Evolutionary conservation across 164 flowering plant genomes (phyloP).

Genomic region (Liquidambar formosana): DNA sequence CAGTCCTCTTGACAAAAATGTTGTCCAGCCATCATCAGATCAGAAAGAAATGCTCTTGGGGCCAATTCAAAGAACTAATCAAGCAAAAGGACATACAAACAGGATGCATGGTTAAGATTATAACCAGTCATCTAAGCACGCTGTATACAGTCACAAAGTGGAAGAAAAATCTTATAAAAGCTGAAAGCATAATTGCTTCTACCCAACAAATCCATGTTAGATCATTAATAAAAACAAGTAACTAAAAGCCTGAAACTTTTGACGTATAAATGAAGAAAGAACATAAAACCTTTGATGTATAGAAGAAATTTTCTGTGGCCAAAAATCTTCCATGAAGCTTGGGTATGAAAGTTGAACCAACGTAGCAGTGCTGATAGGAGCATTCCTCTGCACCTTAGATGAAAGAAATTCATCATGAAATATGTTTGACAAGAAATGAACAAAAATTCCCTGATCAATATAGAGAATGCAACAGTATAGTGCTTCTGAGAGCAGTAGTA

Average conservation of each 20-base stretch:
- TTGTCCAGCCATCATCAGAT: constrained; percentile 70
- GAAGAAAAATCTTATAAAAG: no score
- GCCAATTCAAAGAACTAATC: constrained; percentile 76
- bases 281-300: constrained; percentile 70
- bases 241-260: background rate
- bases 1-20: constrained; percentile 81
- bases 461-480: background rate
- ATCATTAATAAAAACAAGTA: background rate
- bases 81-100: constrained; percentile 7
- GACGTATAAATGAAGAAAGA: background rate
- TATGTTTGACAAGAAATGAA: background rate
- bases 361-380: constrained; percentile 49
- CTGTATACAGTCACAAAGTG: background rate
- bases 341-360: constrained; percentile 77
- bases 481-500: background rate
- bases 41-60: constrained; percentile 55
- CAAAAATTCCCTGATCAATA: background rate
- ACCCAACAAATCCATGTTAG: background rate
- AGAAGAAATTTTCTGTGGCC: constrained; percentile 95
- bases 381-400: constrained; percentile 62
- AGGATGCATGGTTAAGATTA: background rate
- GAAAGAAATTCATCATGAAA: background rate
- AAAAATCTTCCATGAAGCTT: constrained; percentile 76
- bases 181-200: background rate
- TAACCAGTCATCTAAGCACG: background rate